Base-by-base conservation (phyloP, 192 early-diverging fungal species). In the Chytriomyces sp. region DNA sequence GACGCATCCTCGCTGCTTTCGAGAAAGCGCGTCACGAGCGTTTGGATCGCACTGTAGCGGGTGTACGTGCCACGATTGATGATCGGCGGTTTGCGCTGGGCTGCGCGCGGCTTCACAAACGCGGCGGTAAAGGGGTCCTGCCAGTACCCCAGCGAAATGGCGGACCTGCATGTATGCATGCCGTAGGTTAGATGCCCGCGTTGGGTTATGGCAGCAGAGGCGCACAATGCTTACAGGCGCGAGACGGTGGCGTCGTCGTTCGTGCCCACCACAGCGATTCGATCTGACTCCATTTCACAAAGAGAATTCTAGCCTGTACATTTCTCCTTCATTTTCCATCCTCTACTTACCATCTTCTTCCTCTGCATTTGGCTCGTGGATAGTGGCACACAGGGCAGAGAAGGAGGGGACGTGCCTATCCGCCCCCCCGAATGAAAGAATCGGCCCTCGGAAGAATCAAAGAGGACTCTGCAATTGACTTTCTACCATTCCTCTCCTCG, bases 161-260 rank as follows among this genome's bases (percentile, higher is more conserved):
- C 41, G 19, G 41, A 44, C 19, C 41, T 44, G 41, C 41, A 3
- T 40, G 28, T 34, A 28, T 41, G 59, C 14, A 41, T 36, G 25
- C 17, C 19, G 14, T 58, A 26, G 22, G 70, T 39, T 12, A 49
- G 4, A 39, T 67, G 59, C 22, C 36, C 49, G 52, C 25, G 39
- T 41, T 5, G 31, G 52, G 28, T 32, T 44, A 10, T 28, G 28
- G 39, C 12, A 34, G 59, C 12, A n/a, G n/a, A n/a, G n/a, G n/a
- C n/a, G n/a, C n/a, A n/a, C n/a, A 53, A 78, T 12, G 10, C 73
- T 81, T 87, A 94, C 91, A 91, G 83, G 78, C 92, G 88, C 70
- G 91, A 90, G 52, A 91, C 78, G 14, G 91, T 87, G 25, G 95
- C 97, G 73, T 96, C 94, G 63, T 93, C 92, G 80, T 96, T 94